phyloP scores from a whole-genome alignment of 345 rosid species.

The Euphorbia peplus region DNA sequence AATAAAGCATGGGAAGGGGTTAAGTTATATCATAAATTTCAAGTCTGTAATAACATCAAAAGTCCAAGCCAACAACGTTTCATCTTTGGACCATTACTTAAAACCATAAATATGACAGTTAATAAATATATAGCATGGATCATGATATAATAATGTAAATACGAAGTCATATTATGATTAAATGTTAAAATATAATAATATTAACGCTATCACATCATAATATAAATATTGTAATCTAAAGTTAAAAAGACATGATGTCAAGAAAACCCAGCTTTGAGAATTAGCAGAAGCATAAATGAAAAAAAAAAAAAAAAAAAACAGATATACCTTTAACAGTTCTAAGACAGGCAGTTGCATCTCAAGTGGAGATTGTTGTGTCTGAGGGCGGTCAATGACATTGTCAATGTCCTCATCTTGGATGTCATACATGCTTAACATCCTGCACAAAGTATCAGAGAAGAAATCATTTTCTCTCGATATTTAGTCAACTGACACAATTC shows the following conservation, averaged over 20 bases:
- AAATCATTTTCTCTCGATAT: background rate
- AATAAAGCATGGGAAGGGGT: too few relatives aligned
- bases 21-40: background rate
- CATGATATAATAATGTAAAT: too few relatives aligned
- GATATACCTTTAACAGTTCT: conserved; percentile 85
- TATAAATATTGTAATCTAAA: background rate
- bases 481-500: background rate
- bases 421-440: conserved; percentile 84
- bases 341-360: conserved; percentile 81
- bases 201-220: too few relatives aligned
- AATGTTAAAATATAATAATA: too few relatives aligned
- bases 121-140: too few relatives aligned
- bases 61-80: background rate
- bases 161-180: too few relatives aligned
- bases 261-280: background rate
- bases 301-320: background rate
- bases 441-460: conserved; percentile 29
- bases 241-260: background rate
- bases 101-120: too few relatives aligned
- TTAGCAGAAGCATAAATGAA: background rate
- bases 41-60: background rate
- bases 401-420: conserved; percentile 76
- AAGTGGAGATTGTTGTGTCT: conserved; percentile 49
- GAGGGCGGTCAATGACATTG: conserved; percentile 52
- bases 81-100: background rate